phyloP scores from a whole-genome alignment of 768 basidiomycete species.

The Hygrocybe punicea region DNA sequence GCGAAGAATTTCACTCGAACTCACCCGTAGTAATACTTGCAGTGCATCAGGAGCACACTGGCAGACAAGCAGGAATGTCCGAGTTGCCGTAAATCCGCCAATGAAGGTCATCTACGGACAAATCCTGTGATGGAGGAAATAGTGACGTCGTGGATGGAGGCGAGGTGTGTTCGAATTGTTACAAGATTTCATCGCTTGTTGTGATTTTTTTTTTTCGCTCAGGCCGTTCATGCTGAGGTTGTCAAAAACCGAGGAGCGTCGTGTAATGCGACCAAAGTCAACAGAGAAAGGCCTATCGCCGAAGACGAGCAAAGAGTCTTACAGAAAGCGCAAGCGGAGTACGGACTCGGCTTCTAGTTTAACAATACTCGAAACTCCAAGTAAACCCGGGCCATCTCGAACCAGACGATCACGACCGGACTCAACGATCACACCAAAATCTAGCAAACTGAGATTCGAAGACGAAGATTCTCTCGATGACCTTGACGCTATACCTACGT shows the following conservation, averaged over 20 bases:
- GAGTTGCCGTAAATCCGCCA: conserved; percentile 54
- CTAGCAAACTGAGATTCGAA: conserved; percentile 10
- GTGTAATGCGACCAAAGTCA: neutral
- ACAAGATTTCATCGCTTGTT: conserved; percentile 2
- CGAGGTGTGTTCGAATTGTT: conserved; percentile 48
- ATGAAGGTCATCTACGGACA: conserved; percentile 62
- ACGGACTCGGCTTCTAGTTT: conserved; percentile 14
- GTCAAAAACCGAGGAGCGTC: conserved; percentile 32
- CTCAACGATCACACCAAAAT: conserved; percentile 1
- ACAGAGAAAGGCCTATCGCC: neutral
- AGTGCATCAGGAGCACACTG: conserved; percentile 71
- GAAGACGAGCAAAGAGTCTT: conserved; percentile 13
- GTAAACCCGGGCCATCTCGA: conserved; percentile 24
- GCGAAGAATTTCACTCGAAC: conserved; percentile 3
- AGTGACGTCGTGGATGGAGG: conserved; percentile 64
- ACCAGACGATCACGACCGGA: neutral
- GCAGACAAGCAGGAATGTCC: conserved; percentile 67
- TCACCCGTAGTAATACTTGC: neutral
- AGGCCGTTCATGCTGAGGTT: conserved; percentile 47
- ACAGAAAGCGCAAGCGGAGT: conserved; percentile 37
- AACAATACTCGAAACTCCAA: conserved; percentile 26
- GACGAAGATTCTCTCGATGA: conserved; percentile 8
- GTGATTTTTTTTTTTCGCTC: neutral
- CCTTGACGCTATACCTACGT: conserved; percentile 29
- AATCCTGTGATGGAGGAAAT: conserved; percentile 70